These are phyloP conservation scores for Calonectria fujianensis DNA, from an alignment of 2,329 filamentous ascomycete genomes.

Conservation along the genomic window DNA sequence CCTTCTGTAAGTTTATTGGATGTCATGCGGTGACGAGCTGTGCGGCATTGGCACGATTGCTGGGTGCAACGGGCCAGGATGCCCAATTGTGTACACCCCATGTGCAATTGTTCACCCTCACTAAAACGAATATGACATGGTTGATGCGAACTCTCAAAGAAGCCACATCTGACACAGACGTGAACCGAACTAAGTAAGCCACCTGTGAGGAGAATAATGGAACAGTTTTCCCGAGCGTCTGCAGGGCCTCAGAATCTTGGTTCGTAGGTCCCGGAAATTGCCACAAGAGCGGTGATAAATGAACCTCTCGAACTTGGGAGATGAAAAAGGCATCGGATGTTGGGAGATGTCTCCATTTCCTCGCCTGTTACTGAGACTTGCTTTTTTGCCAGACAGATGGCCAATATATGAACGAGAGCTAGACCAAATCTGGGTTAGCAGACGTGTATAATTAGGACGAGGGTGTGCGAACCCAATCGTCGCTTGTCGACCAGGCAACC, in stretches of 20 bases:
- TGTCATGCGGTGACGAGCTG: slow-evolving; percentile 37
- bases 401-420: background rate
- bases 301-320: background rate
- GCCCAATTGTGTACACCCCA: background rate
- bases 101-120: background rate
- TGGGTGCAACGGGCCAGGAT: background rate
- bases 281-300: background rate
- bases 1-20: slow-evolving; percentile 42
- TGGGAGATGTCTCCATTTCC: background rate
- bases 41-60: slow-evolving; percentile 13
- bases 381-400: background rate
- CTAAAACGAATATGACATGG: background rate
- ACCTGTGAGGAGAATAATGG: background rate
- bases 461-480: background rate
- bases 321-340: background rate
- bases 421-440: background rate
- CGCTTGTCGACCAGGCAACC: slow-evolving; percentile 59
- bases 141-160: background rate
- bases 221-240: no score
- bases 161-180: background rate
- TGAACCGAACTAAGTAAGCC: background rate
- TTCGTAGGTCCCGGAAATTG: background rate
- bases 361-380: background rate
- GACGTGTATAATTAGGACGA: background rate
- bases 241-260: background rate